Conservation (phyloP, 441 rosid genomes). For the Eugenia klotzschiana region DNA sequence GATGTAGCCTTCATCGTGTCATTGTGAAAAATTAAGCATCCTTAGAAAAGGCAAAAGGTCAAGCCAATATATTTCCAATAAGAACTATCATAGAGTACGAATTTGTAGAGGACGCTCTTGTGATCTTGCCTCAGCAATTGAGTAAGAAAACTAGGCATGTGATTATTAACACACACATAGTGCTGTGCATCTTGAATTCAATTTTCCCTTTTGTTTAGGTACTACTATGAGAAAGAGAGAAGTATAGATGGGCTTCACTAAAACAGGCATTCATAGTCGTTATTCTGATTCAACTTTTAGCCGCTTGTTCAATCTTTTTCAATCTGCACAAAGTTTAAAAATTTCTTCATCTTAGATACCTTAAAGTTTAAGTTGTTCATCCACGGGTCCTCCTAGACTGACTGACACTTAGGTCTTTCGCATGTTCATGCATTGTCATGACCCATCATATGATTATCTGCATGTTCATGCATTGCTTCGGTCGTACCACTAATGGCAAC, state of each 20-base stretch:
- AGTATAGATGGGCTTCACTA: neutral
- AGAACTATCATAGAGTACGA: neutral
- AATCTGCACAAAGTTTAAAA: neutral
- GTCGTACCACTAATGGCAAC: neutral
- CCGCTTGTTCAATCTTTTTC: neutral
- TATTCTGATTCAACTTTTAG: neutral
- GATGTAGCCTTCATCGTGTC: neutral
- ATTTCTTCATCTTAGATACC: neutral
- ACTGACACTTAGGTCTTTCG: neutral
- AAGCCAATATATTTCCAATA: neutral
- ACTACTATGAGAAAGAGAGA: neutral
- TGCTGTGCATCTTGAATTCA: neutral
- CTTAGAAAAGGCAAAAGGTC: neutral
- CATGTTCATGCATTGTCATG: neutral
- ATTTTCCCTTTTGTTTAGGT: neutral
- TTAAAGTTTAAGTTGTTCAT: neutral
- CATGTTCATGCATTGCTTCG: too few relatives aligned
- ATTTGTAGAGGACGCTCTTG: neutral
- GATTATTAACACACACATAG: neutral
- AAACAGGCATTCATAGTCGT: neutral
- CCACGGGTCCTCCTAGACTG: neutral
- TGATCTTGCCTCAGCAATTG: neutral
- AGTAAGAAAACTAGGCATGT: neutral
- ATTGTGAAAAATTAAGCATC: neutral
- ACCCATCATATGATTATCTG: neutral